Conservation (phyloP, 495 filamentous ascomycete species). For the Aspergillus steynii region DNA sequence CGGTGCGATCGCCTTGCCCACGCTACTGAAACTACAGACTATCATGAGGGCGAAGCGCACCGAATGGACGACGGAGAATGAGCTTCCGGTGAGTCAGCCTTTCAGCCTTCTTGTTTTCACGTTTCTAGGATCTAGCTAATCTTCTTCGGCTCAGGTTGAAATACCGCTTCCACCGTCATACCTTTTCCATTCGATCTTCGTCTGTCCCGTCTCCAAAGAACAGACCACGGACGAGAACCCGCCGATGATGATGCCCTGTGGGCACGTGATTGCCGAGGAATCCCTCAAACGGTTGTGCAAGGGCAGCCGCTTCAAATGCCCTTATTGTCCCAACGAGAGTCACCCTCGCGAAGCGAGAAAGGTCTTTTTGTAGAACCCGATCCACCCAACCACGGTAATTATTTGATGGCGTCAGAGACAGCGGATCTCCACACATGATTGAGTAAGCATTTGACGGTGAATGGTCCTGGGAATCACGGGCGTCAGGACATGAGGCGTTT, state of each 20-base stretch:
- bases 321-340: constrained; percentile 91
- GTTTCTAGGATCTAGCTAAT: constrained; percentile 11
- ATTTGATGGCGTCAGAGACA: constrained; percentile 7
- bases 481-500: constrained; percentile 9
- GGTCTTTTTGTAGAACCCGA: constrained; percentile 55
- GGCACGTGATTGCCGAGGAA: constrained; percentile 89
- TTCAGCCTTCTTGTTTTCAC: neutral
- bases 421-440: constrained; percentile 11
- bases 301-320: constrained; percentile 84
- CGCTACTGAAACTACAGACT: constrained; percentile 74
- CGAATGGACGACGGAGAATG: constrained; percentile 90
- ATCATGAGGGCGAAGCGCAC: constrained; percentile 86
- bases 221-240: constrained; percentile 92
- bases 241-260: constrained; percentile 97
- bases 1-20: constrained; percentile 86
- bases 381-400: neutral
- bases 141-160: constrained; percentile 59
- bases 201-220: constrained; percentile 95
- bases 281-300: constrained; percentile 75
- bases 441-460: constrained; percentile 5
- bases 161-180: constrained; percentile 84
- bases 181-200: constrained; percentile 94
- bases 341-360: constrained; percentile 71
- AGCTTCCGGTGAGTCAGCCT: constrained; percentile 66
- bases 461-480: neutral